A percentile compares a stretch with the other conserved stretches of the same genome.
These are phyloP conservation scores for Emericellopsis atlantica DNA, from an alignment of 2,329 filamentous ascomycete genomes.

Conservation along the genomic window DNA sequence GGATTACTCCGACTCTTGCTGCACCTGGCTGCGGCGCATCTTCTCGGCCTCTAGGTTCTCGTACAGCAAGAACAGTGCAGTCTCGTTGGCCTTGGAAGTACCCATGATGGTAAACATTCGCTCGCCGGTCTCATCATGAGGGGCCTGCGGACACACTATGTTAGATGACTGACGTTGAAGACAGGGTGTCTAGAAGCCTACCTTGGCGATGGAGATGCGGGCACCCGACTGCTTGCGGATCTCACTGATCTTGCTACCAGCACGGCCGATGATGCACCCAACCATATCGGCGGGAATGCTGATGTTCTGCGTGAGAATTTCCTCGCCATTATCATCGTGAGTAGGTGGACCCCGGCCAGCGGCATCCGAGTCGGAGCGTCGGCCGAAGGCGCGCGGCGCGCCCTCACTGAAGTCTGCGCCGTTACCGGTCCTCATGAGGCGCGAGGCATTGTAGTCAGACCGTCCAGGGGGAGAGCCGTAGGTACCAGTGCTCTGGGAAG, in stretches of 20 bases:
- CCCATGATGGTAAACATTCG: constrained; percentile 99
- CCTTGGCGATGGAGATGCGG: constrained; percentile 94
- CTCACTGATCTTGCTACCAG: constrained; percentile 94
- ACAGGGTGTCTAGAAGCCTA: constrained; percentile 15
- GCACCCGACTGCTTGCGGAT: constrained; percentile 95
- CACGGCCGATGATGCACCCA: constrained; percentile 95
- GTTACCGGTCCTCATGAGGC: constrained; percentile 91
- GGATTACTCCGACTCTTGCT: constrained; percentile 34
- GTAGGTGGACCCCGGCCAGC: constrained; percentile 70
- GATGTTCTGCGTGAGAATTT: constrained; percentile 98
- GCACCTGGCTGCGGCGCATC: constrained; percentile 84
- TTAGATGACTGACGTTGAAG: neutral
- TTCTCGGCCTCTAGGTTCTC: constrained; percentile 99
- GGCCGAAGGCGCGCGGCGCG: constrained; percentile 50
- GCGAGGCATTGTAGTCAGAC: constrained; percentile 44
- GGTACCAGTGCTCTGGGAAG: constrained; percentile 23
- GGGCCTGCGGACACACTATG: constrained; percentile 36
- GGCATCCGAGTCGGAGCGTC: constrained; percentile 75
- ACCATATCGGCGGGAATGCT: constrained; percentile 99
- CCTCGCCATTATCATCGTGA: constrained; percentile 91
- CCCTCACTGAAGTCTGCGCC: constrained; percentile 94
- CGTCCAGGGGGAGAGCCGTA: constrained; percentile 6
- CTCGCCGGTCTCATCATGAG: constrained; percentile 94
- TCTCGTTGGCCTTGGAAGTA: constrained; percentile 85
- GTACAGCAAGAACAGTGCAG: constrained; percentile 88